phyloP scores from a whole-genome alignment of 2,329 filamentous ascomycete genomes.

The Ceratocystis cacaofunesta region DNA sequence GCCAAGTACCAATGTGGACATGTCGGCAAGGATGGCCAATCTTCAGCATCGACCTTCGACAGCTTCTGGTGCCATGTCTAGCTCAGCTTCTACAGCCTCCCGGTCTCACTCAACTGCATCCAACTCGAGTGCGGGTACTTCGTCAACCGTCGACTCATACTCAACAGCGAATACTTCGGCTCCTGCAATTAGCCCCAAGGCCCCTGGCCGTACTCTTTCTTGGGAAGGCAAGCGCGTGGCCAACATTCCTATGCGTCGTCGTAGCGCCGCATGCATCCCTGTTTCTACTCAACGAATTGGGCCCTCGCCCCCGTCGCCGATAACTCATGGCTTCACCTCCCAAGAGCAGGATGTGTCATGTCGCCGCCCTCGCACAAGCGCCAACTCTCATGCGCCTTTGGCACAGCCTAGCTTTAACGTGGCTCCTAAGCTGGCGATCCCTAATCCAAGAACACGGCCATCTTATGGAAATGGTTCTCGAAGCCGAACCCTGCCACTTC shows the following conservation, averaged over 20 bases:
- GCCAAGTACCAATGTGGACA: neutral
- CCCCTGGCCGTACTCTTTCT: neutral
- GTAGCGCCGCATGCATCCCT: neutral
- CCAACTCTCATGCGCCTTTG: neutral
- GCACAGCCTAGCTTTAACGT: slow-evolving; percentile 2
- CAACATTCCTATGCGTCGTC: slow-evolving; percentile 1
- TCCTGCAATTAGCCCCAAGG: slow-evolving; percentile 2
- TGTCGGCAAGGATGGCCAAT: neutral
- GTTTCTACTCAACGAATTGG: neutral
- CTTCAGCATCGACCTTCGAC: slow-evolving; percentile 10
- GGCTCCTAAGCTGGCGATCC: neutral
- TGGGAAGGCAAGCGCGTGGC: neutral
- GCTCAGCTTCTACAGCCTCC: slow-evolving; percentile 9
- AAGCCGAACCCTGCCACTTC: slow-evolving; percentile 6
- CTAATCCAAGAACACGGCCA: slow-evolving; percentile 2
- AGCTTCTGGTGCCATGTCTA: slow-evolving; percentile 7
- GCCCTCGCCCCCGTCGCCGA: slow-evolving; percentile 2
- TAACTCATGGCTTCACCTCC: neutral
- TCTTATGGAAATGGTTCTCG: neutral
- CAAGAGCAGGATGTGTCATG: neutral
- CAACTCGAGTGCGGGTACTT: slow-evolving; percentile 10
- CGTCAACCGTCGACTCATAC: slow-evolving; percentile 9
- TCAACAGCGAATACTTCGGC: slow-evolving; percentile 13
- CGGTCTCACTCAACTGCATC: slow-evolving; percentile 16
- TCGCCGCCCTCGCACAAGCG: slow-evolving; percentile 3